Conservation (phyloP, 2,329 filamentous ascomycete genomes). For the Fusarium xylarioides region DNA sequence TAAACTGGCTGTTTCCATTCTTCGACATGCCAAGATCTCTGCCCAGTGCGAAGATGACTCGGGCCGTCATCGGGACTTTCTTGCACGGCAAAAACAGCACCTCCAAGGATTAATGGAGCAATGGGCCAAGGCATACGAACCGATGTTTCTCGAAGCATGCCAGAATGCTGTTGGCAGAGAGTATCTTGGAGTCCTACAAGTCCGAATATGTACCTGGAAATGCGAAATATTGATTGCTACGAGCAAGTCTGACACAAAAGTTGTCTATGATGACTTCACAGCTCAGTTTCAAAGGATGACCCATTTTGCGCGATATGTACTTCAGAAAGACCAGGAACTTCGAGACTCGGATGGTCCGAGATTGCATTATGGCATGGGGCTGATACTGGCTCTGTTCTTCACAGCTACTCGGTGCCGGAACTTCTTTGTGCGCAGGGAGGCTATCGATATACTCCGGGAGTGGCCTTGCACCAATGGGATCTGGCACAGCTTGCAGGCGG, state of each 20-base stretch:
- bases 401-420: neutral
- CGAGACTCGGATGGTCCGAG: neutral
- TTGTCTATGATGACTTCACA: neutral
- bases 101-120: neutral
- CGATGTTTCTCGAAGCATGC: neutral
- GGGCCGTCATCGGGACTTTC: neutral
- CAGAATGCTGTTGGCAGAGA: neutral
- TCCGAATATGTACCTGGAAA: neutral
- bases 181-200: neutral
- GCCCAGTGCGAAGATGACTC: rapidly evolving
- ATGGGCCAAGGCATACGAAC: neutral
- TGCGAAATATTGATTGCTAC: neutral
- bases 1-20: neutral
- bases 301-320: neutral
- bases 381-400: neutral
- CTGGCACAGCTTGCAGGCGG: neutral
- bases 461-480: neutral
- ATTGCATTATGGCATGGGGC: neutral
- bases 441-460: neutral
- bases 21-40: neutral
- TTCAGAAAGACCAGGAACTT: neutral
- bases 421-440: neutral
- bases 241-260: neutral
- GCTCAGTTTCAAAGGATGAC: neutral
- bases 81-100: neutral